A percentile compares a stretch with the other conserved stretches of the same genome.
Evolutionary conservation across 805 yeast genomes (phyloP).

Genomic region (Yarrowia yakushimensis): DNA sequence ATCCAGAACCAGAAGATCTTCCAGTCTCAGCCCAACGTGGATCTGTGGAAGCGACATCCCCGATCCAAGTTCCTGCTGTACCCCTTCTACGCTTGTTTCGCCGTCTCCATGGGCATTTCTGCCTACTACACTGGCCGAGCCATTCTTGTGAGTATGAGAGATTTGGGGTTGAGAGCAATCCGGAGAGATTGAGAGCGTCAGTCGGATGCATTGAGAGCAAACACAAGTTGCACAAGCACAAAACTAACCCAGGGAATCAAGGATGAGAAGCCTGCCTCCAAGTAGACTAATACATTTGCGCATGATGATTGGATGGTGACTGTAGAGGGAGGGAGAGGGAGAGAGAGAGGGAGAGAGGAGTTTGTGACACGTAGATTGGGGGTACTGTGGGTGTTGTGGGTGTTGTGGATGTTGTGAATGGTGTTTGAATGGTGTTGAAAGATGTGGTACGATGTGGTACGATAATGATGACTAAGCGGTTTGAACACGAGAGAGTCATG

Average conservation of each 20-base stretch:
- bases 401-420: too few species aligned
- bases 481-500: too few species aligned
- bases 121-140: constrained; percentile 72
- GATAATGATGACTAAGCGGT: too few species aligned
- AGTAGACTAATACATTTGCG: constrained; percentile 13
- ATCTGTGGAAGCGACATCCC: constrained; percentile 49
- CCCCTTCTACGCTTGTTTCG: constrained; percentile 75
- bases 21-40: constrained; percentile 38
- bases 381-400: too few species aligned
- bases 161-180: background rate
- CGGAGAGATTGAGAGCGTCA: background rate
- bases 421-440: too few species aligned
- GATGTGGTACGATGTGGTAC: too few species aligned
- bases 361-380: too few species aligned
- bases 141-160: constrained; percentile 31
- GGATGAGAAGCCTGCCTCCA: constrained; percentile 17
- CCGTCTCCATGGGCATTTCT: constrained; percentile 61
- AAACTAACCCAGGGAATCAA: constrained; percentile 25
- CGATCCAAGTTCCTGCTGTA: constrained; percentile 67
- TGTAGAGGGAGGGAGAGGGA: background rate
- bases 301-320: background rate
- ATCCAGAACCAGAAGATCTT: constrained; percentile 39
- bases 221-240: too few species aligned
- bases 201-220: too few species aligned
- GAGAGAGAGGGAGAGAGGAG: too few species aligned